Conservation (phyloP, 1,139 yeast genomes). For the Magnusiomyces tetraspermus region DNA sequence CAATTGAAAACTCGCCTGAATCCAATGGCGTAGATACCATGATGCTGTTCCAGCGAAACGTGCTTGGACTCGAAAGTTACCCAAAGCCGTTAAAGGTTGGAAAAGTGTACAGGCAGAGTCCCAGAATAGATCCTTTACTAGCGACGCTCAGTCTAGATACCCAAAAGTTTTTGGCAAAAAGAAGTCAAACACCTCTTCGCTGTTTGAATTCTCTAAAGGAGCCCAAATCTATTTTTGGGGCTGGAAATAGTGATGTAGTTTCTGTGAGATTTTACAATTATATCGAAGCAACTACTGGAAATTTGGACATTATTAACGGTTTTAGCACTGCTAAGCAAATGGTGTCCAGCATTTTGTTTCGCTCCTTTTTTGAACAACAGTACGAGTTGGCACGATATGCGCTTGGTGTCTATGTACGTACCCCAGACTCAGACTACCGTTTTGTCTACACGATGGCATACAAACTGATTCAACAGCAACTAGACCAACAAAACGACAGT, state of each 20-base stretch:
- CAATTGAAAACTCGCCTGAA: neutral
- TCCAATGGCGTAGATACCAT: neutral
- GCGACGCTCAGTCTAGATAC: neutral
- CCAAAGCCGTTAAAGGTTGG: slow-evolving; percentile 1
- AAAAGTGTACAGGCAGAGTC: neutral
- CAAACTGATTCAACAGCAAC: neutral
- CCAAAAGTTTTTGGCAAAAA: neutral
- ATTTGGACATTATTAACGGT: neutral
- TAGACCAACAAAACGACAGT: neutral
- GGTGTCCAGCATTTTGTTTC: neutral
- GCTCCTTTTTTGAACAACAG: neutral
- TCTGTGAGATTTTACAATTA: neutral
- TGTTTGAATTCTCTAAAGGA: too few species aligned
- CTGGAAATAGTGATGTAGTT: neutral
- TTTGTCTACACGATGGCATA: neutral
- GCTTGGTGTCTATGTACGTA: neutral
- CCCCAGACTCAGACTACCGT: neutral
- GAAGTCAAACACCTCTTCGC: neutral
- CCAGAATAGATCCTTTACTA: neutral
- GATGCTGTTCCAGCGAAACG: neutral
- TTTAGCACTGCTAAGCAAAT: neutral
- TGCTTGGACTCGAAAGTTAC: neutral
- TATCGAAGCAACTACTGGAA: neutral
- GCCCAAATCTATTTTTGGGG: too few species aligned
- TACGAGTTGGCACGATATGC: slow-evolving; percentile 1